These are phyloP conservation scores for Daldinia loculata DNA, from an alignment of 495 filamentous ascomycete genomes.

Conservation along the genomic window DNA sequence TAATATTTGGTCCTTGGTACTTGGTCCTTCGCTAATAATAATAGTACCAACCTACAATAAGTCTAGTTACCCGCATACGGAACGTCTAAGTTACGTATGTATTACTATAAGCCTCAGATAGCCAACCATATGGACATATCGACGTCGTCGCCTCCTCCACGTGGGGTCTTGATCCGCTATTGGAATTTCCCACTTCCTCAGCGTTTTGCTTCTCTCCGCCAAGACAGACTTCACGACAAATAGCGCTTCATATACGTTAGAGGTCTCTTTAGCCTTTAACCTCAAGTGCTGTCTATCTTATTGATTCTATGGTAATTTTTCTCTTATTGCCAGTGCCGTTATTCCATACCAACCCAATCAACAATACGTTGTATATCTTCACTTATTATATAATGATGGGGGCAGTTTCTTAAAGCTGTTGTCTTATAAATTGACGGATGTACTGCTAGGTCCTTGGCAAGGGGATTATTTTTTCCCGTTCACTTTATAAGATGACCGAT, in stretches of 20 bases:
- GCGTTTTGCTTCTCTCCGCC: conserved; percentile 31
- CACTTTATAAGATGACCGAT: conserved; percentile 1
- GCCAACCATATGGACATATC: conserved; percentile 27
- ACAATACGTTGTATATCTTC: not conserved
- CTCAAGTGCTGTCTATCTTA: not conserved
- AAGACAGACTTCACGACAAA: conserved; percentile 27
- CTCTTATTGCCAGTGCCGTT: not conserved
- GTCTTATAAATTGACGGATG: not conserved
- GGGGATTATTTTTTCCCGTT: not conserved
- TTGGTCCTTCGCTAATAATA: conserved; percentile 12
- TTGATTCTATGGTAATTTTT: not conserved
- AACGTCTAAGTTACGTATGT: conserved; percentile 12
- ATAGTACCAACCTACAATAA: not conserved
- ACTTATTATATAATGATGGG: not conserved
- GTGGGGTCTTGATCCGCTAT: conserved; percentile 30
- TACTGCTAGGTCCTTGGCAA: conserved; percentile 17
- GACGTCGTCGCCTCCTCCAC: conserved; percentile 23
- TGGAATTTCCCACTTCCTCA: conserved; percentile 7
- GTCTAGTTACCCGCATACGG: conserved; percentile 4
- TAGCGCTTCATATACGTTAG: conserved; percentile 31
- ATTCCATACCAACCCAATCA: not conserved
- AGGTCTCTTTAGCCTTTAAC: not conserved
- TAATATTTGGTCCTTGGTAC: not conserved
- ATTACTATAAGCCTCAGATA: conserved; percentile 29
- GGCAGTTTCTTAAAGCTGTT: not conserved